A percentile compares a stretch with the other conserved stretches of the same genome.
phyloP scores from a whole-genome alignment of 2,329 filamentous ascomycete species.

The Apiospora hydei region DNA sequence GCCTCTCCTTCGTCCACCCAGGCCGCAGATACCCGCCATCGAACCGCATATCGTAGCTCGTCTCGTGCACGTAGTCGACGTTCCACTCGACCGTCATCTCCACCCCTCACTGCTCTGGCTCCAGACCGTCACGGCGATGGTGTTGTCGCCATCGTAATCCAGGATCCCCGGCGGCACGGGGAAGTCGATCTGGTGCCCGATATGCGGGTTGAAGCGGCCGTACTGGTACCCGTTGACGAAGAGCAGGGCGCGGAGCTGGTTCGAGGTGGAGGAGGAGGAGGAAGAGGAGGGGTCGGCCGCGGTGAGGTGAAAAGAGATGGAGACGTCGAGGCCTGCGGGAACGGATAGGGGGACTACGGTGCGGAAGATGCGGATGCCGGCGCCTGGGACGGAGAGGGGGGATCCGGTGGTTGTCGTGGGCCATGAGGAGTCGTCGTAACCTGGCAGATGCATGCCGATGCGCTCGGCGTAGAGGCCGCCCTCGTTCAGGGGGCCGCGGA shows the following conservation, averaged over 20 bases:
- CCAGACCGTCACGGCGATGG: constrained; percentile 65
- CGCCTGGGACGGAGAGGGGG: constrained; percentile 51
- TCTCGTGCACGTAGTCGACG: constrained; percentile 61
- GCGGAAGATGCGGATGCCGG: constrained; percentile 64
- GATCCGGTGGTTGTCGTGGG: constrained; percentile 38
- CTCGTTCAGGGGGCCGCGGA: constrained; percentile 63
- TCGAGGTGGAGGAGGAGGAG: constrained; percentile 34
- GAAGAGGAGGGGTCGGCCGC: constrained; percentile 45
- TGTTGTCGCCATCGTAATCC: constrained; percentile 65
- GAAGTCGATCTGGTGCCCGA: constrained; percentile 67
- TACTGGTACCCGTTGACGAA: constrained; percentile 74
- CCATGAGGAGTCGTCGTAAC: constrained; percentile 58
- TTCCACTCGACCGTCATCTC: constrained; percentile 57
- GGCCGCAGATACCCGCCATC: constrained; percentile 57
- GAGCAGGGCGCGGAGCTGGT: constrained; percentile 57
- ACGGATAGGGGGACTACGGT: constrained; percentile 59
- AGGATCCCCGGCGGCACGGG: constrained; percentile 67
- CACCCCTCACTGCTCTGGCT: constrained; percentile 61
- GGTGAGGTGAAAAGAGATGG: constrained; percentile 61
- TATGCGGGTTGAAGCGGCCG: constrained; percentile 64
- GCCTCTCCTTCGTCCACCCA: constrained; percentile 52
- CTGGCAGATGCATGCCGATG: constrained; percentile 65
- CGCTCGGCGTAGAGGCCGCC: constrained; percentile 66
- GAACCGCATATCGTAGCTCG: constrained; percentile 59
- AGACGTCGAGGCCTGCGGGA: constrained; percentile 60